phyloP scores from a whole-genome alignment of 2,329 filamentous ascomycete genomes.

The Botrytis tulipae region DNA sequence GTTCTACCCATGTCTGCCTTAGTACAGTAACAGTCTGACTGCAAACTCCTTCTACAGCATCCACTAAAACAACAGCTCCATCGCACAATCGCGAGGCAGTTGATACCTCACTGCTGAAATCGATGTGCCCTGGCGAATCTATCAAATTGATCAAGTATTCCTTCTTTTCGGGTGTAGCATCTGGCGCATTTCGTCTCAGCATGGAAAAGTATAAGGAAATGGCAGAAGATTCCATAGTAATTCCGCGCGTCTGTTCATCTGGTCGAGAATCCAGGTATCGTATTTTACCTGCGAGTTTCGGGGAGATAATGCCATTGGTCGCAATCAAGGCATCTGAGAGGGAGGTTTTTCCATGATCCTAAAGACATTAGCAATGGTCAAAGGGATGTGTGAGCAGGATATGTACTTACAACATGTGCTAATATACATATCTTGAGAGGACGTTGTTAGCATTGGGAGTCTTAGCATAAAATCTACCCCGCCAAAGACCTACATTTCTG shows the following conservation, averaged over 20 bases:
- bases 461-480: constrained; percentile 26
- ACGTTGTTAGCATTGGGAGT: constrained; percentile 24
- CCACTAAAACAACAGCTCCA: constrained; percentile 89
- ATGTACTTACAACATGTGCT: constrained; percentile 72
- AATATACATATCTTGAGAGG: constrained; percentile 79
- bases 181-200: constrained; percentile 68
- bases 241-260: constrained; percentile 92
- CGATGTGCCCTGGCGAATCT: constrained; percentile 96
- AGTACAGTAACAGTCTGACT: constrained; percentile 97
- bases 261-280: constrained; percentile 94
- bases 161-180: constrained; percentile 67
- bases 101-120: constrained; percentile 97
- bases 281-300: constrained; percentile 96
- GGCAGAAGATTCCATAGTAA: constrained; percentile 99
- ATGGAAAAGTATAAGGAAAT: constrained; percentile 97
- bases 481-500: constrained; percentile 69
- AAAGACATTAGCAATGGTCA: constrained; percentile 15
- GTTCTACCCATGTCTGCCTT: constrained; percentile 92
- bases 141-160: constrained; percentile 98
- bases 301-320: constrained; percentile 98
- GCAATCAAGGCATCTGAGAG: constrained; percentile 93
- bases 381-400: neutral
- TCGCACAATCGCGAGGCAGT: constrained; percentile 93
- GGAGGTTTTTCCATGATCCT: constrained; percentile 97
- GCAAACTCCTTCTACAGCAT: constrained; percentile 96